phyloP scores from a whole-genome alignment of 2,329 filamentous ascomycete genomes.

The Colletotrichum australisinense region DNA sequence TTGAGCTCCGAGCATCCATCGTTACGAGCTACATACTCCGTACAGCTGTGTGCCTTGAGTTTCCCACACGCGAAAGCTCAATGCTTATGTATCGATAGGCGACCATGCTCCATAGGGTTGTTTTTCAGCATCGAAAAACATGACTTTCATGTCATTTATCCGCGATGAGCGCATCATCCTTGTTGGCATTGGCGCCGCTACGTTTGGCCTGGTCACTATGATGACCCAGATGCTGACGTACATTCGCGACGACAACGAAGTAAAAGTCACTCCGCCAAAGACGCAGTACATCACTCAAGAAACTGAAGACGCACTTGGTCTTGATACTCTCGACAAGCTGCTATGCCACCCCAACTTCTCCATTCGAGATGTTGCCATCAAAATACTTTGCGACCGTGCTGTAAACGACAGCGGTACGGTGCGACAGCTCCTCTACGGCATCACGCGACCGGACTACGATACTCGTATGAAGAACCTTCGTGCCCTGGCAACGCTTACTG shows the following conservation, averaged over 20 bases:
- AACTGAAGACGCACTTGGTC: constrained; percentile 77
- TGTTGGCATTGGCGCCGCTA: constrained; percentile 65
- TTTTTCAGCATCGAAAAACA: constrained; percentile 4
- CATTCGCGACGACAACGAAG: constrained; percentile 73
- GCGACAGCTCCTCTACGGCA: constrained; percentile 65
- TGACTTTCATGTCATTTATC: constrained; percentile 44
- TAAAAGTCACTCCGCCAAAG: constrained; percentile 73
- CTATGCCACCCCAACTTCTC: constrained; percentile 78
- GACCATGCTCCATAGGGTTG: constrained; percentile 3
- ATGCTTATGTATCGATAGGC: neutral
- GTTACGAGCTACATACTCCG: neutral
- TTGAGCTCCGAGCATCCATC: neutral
- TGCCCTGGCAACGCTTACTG: constrained; percentile 66
- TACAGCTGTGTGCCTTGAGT: neutral
- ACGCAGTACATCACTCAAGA: constrained; percentile 81
- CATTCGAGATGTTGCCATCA: constrained; percentile 75
- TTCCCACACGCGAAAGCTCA: neutral
- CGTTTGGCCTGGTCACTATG: constrained; percentile 67
- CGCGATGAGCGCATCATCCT: constrained; percentile 67
- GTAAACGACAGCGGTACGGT: constrained; percentile 68
- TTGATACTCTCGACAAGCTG: constrained; percentile 75
- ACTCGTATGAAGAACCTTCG: constrained; percentile 67
- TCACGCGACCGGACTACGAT: constrained; percentile 69
- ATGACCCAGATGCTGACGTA: constrained; percentile 69
- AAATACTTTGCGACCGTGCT: constrained; percentile 66